These are phyloP conservation scores for Polytrichum commune DNA, from an alignment of 225 moss, liverwort and hornwort genomes.

Conservation along the genomic window DNA sequence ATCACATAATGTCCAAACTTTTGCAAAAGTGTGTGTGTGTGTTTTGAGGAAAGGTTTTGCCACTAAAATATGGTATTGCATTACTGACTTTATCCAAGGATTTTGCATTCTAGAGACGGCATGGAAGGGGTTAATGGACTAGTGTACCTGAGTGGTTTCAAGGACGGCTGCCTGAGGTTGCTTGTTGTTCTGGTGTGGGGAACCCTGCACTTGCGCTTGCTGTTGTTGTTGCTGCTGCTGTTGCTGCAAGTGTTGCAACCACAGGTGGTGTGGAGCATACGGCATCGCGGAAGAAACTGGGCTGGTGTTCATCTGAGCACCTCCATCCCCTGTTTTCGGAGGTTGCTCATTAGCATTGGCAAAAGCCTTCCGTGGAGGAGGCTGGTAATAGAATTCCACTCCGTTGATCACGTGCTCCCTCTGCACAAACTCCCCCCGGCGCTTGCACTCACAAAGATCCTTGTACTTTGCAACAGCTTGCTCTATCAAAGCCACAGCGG, in stretches of 20 bases:
- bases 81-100: too few species aligned
- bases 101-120: too few species aligned
- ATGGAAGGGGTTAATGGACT: too few species aligned
- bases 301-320: conserved; percentile 21
- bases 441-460: conserved; percentile 97
- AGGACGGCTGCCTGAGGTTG: conserved; percentile 38
- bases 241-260: conserved; percentile 88
- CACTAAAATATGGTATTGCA: too few species aligned
- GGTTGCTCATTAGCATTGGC: conserved; percentile 49
- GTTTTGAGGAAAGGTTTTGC: too few species aligned
- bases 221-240: conserved; percentile 55
- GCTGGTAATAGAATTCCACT: conserved; percentile 98
- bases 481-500: conserved; percentile 86
- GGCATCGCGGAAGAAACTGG: conserved; percentile 22
- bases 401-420: conserved; percentile 91
- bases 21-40: too few species aligned
- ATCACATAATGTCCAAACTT: too few species aligned
- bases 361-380: conserved; percentile 96
- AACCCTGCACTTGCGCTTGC: conserved; percentile 5
- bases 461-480: conserved; percentile 96
- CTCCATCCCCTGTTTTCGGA: conserved; percentile 30
- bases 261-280: conserved; percentile 79
- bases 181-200: conserved; percentile 39
- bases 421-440: conserved; percentile 94
- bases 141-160: conserved; percentile 37